Percentiles rank a stretch among this genome's conserved stretches.
Conservation (phyloP, 2,329 filamentous ascomycete species). For the Stagonosporopsis tanaceti region DNA sequence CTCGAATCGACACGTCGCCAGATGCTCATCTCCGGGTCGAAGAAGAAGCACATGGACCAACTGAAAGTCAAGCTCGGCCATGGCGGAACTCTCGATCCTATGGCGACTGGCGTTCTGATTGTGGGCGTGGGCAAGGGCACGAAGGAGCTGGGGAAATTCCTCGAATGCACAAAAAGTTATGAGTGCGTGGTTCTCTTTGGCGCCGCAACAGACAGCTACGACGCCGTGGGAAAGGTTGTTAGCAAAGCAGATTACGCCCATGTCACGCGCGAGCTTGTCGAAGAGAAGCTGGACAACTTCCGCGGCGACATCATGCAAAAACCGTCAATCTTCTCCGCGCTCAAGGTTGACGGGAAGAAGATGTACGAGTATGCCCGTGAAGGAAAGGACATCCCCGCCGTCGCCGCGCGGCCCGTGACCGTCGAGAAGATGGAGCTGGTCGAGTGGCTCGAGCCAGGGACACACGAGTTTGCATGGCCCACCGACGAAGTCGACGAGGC, state of each 20-base stretch:
- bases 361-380: conserved; percentile 95
- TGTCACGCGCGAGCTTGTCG: conserved; percentile 79
- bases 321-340: conserved; percentile 89
- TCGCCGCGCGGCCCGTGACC: conserved; percentile 80
- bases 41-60: conserved; percentile 62
- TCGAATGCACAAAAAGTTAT: conserved; percentile 91
- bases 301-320: conserved; percentile 86
- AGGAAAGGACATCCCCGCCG: conserved; percentile 86
- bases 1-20: conserved; percentile 69
- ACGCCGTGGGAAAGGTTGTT: conserved; percentile 83
- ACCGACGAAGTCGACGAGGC: conserved; percentile 76
- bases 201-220: conserved; percentile 91
- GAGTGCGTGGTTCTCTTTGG: conserved; percentile 91
- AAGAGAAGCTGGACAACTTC: conserved; percentile 77
- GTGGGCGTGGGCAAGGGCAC: conserved; percentile 87
- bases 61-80: conserved; percentile 90
- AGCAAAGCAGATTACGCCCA: conserved; percentile 78
- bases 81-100: conserved; percentile 91
- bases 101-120: conserved; percentile 92
- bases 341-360: conserved; percentile 92
- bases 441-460: conserved; percentile 83
- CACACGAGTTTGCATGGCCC: conserved; percentile 82
- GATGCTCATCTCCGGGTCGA: conserved; percentile 63
- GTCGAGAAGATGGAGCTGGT: conserved; percentile 80
- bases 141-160: conserved; percentile 79